phyloP scores from a whole-genome alignment of 768 basidiomycete genomes.

The Galerina sulciceps region DNA sequence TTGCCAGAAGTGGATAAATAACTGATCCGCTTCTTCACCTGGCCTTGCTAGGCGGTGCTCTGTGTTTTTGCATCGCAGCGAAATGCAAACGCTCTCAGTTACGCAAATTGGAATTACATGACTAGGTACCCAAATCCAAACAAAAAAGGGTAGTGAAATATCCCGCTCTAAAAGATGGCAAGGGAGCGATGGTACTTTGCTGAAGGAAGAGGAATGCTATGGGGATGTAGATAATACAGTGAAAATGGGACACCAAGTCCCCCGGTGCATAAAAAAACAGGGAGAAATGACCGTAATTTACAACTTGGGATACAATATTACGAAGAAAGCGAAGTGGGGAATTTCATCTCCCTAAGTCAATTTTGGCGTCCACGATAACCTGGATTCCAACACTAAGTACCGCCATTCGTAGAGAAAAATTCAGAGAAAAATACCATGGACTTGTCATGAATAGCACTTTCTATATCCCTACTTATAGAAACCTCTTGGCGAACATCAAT shows the following conservation, averaged over 20 bases:
- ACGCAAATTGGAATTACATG: too few species aligned
- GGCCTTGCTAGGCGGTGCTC: too few species aligned
- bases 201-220: too few species aligned
- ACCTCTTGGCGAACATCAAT: constrained; percentile 35
- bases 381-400: neutral
- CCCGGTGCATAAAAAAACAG: neutral
- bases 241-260: neutral
- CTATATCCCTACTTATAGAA: constrained; percentile 31
- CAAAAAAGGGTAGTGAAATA: too few species aligned
- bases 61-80: too few species aligned
- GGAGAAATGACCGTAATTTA: constrained; percentile 13
- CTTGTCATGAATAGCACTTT: constrained; percentile 10
- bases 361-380: constrained; percentile 8
- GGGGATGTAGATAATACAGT: constrained; percentile 3
- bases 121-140: too few species aligned
- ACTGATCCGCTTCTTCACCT: too few species aligned
- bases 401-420: neutral
- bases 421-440: constrained; percentile 4
- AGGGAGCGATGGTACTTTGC: too few species aligned
- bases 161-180: too few species aligned
- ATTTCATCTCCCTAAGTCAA: neutral
- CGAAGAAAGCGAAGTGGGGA: neutral
- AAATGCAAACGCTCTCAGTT: too few species aligned
- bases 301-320: constrained; percentile 8
- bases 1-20: too few species aligned